These are phyloP conservation scores for Blastosporella zonata DNA, from an alignment of 1,284 basidiomycete species.

Conservation along the genomic window DNA sequence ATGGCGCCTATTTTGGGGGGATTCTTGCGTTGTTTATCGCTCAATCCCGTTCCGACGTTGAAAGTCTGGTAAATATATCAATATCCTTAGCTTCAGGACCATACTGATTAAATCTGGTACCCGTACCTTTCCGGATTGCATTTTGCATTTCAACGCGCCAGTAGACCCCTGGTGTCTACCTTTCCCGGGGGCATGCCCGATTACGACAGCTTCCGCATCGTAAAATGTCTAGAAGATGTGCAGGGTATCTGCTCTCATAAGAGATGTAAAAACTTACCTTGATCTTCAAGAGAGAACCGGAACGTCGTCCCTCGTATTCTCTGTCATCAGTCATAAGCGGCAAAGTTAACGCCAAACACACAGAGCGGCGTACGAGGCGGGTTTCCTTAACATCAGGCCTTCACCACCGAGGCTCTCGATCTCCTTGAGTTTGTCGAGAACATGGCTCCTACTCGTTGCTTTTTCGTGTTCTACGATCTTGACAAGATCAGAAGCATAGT, in stretches of 20 bases:
- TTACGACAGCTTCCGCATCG: conserved; percentile 64
- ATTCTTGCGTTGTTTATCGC: conserved; percentile 47
- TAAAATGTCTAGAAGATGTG: conserved; percentile 46
- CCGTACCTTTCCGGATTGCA: conserved; percentile 58
- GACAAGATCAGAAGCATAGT: conserved; percentile 42
- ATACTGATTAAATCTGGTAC: background rate
- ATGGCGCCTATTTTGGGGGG: conserved; percentile 60
- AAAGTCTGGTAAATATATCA: conserved; percentile 46
- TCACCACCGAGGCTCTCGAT: conserved; percentile 59
- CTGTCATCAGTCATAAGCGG: conserved; percentile 22
- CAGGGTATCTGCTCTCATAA: background rate
- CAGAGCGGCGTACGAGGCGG: conserved; percentile 40
- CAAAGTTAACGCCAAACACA: background rate
- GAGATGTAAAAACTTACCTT: conserved; percentile 37
- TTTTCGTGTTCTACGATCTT: conserved; percentile 51
- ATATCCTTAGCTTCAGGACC: background rate
- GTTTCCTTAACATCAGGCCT: conserved; percentile 65
- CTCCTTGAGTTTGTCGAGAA: conserved; percentile 52
- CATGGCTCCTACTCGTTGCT: conserved; percentile 47
- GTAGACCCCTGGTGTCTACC: conserved; percentile 50
- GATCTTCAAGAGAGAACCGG: conserved; percentile 55
- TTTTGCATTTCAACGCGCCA: conserved; percentile 58
- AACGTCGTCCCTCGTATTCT: conserved; percentile 53
- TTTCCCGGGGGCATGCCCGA: conserved; percentile 55
- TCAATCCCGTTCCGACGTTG: conserved; percentile 55